Base-by-base conservation (phyloP, 352 stramenopile species). In the Pythium insidiosum region DNA sequence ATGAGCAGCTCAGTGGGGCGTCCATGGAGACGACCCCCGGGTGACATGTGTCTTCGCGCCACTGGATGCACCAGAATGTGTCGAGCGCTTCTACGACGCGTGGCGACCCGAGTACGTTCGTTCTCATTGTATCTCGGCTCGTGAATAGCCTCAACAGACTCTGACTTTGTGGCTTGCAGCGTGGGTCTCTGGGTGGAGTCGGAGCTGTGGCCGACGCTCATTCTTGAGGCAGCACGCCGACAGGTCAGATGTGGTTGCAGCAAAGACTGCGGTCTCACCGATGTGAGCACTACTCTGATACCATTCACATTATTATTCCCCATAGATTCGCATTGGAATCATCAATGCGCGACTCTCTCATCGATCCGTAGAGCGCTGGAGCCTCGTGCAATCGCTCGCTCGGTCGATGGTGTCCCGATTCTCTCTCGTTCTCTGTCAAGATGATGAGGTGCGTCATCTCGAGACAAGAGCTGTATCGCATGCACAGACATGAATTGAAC, bases 131-230 rank as follows among this genome's bases (percentile, higher is more conserved):
- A n/a, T n/a, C n/a, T n/a, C n/a, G n/a, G n/a, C n/a, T n/a, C n/a
- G n/a, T n/a, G n/a, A n/a, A n/a, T n/a, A n/a, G n/a, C n/a, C n/a
- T n/a, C n/a, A n/a, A n/a, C n/a, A n/a, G n/a, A n/a, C n/a, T n/a
- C n/a, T n/a, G n/a, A n/a, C n/a, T n/a, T n/a, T n/a, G n/a, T n/a
- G n/a, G n/a, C 18, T 26, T 26, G n/a, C 25, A 53, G 78, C 42
- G 73, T 62, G 23, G 78, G 74, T 7, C 53, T 90, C 19, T 90
- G 73, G 74, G 65, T 88, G 40, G 78, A 90, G 55, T 90, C 78
- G 18, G 78, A 90, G 53, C 54, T 90, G n/a, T 90, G 78, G 78
- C 78, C 74, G 5, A 85, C 68, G 19, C 48, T 90, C 20, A 74
- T 90, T 15, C 47, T 50, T 11, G 73, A 86, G 57, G 70, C 70